A percentile compares a stretch with the other conserved stretches of the same genome.
Conservation (phyloP, 129 eudicot species). For the Centaurea solstitialis region DNA sequence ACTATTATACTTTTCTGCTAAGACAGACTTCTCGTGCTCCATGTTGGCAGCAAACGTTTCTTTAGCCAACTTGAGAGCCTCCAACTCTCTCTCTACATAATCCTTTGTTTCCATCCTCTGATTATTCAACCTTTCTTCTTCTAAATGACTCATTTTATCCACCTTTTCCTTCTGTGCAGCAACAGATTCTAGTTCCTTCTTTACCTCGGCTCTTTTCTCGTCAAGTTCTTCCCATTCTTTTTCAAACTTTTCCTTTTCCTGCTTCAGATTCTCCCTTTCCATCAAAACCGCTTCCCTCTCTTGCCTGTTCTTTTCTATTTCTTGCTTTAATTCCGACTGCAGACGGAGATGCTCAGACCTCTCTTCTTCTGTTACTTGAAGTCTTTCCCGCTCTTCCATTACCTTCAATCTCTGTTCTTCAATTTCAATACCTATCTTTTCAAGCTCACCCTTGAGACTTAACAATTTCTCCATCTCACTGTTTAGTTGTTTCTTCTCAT, state of each 20-base stretch:
- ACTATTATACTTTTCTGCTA: constrained; percentile 55
- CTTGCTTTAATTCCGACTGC: constrained; percentile 76
- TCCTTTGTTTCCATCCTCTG: constrained; percentile 58
- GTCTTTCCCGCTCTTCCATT: constrained; percentile 61
- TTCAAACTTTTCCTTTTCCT: constrained; percentile 80
- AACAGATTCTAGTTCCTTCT: constrained; percentile 53
- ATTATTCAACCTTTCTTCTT: constrained; percentile 69
- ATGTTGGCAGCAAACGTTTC: constrained; percentile 76
- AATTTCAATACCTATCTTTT: constrained; percentile 48
- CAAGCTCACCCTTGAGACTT: constrained; percentile 69
- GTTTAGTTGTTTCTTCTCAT: constrained; percentile 59
- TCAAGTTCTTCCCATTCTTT: constrained; percentile 98
- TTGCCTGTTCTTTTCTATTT: constrained; percentile 62
- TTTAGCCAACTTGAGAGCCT: constrained; percentile 65
- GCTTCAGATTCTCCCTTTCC: constrained; percentile 78
- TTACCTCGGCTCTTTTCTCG: constrained; percentile 63
- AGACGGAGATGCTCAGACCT: constrained; percentile 61
- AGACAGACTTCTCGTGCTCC: constrained; percentile 66
- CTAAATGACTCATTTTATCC: constrained; percentile 60
- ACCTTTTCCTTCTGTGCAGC: constrained; percentile 50
- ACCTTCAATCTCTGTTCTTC: constrained; percentile 54
- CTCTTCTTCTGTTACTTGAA: constrained; percentile 82
- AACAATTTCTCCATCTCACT: constrained; percentile 63
- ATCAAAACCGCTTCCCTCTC: constrained; percentile 66
- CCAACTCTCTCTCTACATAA: constrained; percentile 70